phyloP scores from a whole-genome alignment of 2,329 filamentous ascomycete genomes.

The Neurospora sp. region DNA sequence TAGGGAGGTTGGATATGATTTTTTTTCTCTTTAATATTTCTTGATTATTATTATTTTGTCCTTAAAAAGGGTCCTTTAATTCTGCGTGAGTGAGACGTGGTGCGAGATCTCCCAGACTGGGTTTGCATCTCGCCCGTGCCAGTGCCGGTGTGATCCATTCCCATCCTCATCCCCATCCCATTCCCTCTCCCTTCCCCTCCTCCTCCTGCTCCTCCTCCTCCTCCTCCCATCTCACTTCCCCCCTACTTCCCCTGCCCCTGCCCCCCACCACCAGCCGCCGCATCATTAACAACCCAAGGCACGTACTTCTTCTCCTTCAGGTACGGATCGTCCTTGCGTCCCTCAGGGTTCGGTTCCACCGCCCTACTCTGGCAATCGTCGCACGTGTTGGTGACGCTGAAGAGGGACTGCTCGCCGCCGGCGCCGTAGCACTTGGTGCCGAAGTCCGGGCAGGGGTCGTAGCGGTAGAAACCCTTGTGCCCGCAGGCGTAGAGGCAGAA shows the following conservation, averaged over 20 bases:
- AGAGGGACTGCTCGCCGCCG: conserved; percentile 14
- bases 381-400: conserved; percentile 11
- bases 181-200: neutral
- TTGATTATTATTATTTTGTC: too few species aligned
- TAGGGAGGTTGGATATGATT: too few species aligned
- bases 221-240: too few species aligned
- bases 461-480: conserved; percentile 18
- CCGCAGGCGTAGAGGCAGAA: conserved; percentile 17
- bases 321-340: conserved; percentile 13
- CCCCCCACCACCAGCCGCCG: neutral
- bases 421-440: conserved; percentile 18
- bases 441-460: conserved; percentile 18
- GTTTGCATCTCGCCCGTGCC: too few species aligned
- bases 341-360: conserved; percentile 7
- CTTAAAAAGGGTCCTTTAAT: too few species aligned
- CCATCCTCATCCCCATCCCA: neutral
- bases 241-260: neutral
- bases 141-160: too few species aligned
- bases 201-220: neutral
- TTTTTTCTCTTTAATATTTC: too few species aligned
- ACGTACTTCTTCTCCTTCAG: conserved; percentile 6
- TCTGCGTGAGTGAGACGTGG: too few species aligned
- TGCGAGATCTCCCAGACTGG: too few species aligned
- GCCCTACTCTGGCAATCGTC: conserved; percentile 14
- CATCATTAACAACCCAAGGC: neutral